Percentiles rank a stretch among this genome's conserved stretches.
phyloP scores from a whole-genome alignment of 2,329 filamentous ascomycete species.

The Colletotrichum melonis region DNA sequence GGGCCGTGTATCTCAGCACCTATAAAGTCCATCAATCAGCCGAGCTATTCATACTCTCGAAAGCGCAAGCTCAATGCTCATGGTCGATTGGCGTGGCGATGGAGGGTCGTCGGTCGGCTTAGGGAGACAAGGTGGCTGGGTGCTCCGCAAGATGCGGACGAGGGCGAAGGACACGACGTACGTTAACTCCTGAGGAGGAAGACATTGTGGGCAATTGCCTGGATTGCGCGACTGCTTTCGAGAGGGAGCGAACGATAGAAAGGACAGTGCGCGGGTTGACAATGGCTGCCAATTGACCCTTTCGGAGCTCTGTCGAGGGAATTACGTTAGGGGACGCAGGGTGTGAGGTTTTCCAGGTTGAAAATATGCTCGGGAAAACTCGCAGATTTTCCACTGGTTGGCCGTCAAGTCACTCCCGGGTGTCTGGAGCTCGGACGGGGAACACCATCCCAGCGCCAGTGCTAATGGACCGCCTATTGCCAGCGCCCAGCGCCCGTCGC shows the following conservation, averaged over 20 bases:
- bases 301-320: constrained; percentile 51
- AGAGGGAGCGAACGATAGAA: constrained; percentile 48
- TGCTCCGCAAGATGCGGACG: constrained; percentile 16
- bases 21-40: constrained; percentile 56
- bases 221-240: constrained; percentile 54
- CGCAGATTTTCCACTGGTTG: constrained; percentile 53
- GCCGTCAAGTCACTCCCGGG: constrained; percentile 29
- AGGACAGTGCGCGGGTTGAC: constrained; percentile 49
- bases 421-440: constrained; percentile 46
- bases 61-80: background rate
- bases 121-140: constrained; percentile 21
- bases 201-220: constrained; percentile 66
- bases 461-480: constrained; percentile 5
- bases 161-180: constrained; percentile 53
- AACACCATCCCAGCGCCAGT: constrained; percentile 21
- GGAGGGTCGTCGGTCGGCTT: constrained; percentile 25
- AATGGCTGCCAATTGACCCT: constrained; percentile 59
- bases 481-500: background rate
- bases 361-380: constrained; percentile 58
- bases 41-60: background rate
- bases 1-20: constrained; percentile 97
- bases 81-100: constrained; percentile 17
- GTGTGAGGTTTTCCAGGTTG: constrained; percentile 49
- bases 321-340: constrained; percentile 50
- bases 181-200: constrained; percentile 77